A percentile compares a stretch with the other conserved stretches of the same genome.
phyloP scores from a whole-genome alignment of 1,284 basidiomycete genomes.

The Coriolopsis trogii region DNA sequence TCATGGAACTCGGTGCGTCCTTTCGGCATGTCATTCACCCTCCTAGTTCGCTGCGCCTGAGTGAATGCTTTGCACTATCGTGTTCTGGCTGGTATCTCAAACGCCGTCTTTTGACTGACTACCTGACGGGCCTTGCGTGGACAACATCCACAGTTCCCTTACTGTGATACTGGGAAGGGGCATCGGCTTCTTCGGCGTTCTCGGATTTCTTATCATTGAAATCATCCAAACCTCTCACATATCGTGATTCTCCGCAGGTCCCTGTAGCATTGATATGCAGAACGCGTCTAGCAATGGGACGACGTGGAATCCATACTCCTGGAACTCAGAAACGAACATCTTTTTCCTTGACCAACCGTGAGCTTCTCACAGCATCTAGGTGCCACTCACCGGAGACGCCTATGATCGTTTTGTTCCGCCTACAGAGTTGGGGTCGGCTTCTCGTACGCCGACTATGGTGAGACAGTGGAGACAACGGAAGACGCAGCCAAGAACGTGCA shows the following conservation, averaged over 20 bases:
- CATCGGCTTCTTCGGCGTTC: too few species aligned
- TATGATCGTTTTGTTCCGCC: too few species aligned
- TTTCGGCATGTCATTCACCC: neutral
- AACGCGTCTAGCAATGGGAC: slow-evolving; percentile 51
- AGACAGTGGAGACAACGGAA: slow-evolving; percentile 65
- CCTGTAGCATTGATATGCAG: slow-evolving; percentile 58
- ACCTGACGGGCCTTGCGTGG: too few species aligned
- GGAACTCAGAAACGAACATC: slow-evolving; percentile 69
- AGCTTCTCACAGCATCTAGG: slow-evolving; percentile 22
- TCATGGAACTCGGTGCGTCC: slow-evolving; percentile 49
- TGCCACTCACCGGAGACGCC: neutral
- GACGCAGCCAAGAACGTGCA: slow-evolving; percentile 73
- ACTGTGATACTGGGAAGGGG: too few species aligned
- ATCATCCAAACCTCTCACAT: too few species aligned
- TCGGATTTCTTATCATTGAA: too few species aligned
- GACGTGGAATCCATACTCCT: slow-evolving; percentile 63
- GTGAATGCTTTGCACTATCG: too few species aligned
- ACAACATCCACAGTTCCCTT: too few species aligned
- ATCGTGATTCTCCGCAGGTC: slow-evolving; percentile 40
- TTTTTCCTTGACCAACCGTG: slow-evolving; percentile 75
- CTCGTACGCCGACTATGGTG: slow-evolving; percentile 59
- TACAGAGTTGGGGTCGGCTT: slow-evolving; percentile 67
- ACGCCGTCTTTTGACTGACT: too few species aligned
- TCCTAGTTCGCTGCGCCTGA: too few species aligned
- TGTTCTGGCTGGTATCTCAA: too few species aligned